Conservation (phyloP, 208 protist genomes). For the Wallacemonas sp. region DNA sequence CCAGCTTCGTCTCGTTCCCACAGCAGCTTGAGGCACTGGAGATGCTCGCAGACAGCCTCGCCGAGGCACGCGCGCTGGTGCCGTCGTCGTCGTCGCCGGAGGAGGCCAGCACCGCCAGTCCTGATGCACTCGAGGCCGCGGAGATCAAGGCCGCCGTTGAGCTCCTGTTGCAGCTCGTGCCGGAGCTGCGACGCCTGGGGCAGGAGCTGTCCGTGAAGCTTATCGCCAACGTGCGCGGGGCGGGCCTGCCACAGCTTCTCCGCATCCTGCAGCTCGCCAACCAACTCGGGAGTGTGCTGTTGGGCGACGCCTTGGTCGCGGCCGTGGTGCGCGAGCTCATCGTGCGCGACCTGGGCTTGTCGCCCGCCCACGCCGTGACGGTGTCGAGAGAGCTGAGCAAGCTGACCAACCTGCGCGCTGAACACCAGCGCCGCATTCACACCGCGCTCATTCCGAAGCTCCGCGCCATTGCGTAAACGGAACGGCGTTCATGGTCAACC, state of each 20-base stretch:
- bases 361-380: conserved; percentile 28
- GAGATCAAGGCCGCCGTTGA: conserved; percentile 2
- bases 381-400: conserved; percentile 37
- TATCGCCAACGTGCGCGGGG: conserved; percentile 44
- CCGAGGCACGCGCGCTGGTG: conserved; percentile 18
- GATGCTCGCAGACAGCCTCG: conserved; percentile 38
- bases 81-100: background rate
- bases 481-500: no score
- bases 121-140: background rate
- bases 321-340: conserved; percentile 68
- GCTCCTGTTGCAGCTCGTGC: conserved; percentile 35
- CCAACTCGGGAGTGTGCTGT: conserved; percentile 40
- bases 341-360: conserved; percentile 33
- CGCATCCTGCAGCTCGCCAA: conserved; percentile 61
- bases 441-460: conserved; percentile 56
- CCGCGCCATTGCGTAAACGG: conserved; percentile 32
- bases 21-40: conserved; percentile 64
- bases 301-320: conserved; percentile 65
- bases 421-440: conserved; percentile 56
- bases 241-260: conserved; percentile 52
- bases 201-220: conserved; percentile 54
- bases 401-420: conserved; percentile 51
- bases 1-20: conserved; percentile 55
- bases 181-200: conserved; percentile 35
- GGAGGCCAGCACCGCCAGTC: conserved; percentile 16